A percentile compares a stretch with the other conserved stretches of the same genome.
Evolutionary conservation across 139 green algal genomes (phyloP).

Genomic region (Picochlorum sp.): DNA sequence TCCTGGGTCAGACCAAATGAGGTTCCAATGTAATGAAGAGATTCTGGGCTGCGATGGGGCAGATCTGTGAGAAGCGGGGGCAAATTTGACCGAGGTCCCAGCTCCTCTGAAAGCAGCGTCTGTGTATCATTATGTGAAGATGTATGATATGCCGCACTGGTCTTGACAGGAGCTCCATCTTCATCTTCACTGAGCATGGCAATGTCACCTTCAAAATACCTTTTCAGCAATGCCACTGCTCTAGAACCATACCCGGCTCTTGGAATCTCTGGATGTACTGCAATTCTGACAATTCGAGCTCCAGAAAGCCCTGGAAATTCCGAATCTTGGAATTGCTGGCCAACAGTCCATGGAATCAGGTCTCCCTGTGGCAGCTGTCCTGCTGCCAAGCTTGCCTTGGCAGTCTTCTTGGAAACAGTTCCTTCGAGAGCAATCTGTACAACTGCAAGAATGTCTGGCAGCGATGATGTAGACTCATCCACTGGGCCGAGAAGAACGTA

Average conservation of each 20-base stretch:
- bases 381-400: constrained; percentile 56
- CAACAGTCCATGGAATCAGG: constrained; percentile 95
- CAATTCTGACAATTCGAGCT: constrained; percentile 89
- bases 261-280: constrained; percentile 82
- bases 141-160: neutral
- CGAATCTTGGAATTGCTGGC: constrained; percentile 90
- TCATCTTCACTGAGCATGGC: constrained; percentile 28
- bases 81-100: constrained; percentile 67
- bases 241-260: constrained; percentile 61
- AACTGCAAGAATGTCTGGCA: constrained; percentile 91
- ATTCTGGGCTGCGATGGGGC: constrained; percentile 67
- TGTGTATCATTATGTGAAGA: neutral
- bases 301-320: constrained; percentile 86
- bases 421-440: constrained; percentile 89
- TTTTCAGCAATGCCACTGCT: constrained; percentile 51
- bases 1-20: constrained; percentile 87
- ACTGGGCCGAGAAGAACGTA: constrained; percentile 92
- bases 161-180: neutral
- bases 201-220: constrained; percentile 64
- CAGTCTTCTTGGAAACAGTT: constrained; percentile 60
- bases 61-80: constrained; percentile 81
- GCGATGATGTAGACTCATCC: constrained; percentile 39
- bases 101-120: constrained; percentile 59
- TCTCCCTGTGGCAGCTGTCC: constrained; percentile 85
- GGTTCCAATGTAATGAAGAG: constrained; percentile 86